Evolutionary conservation across 148 eudicot species (phyloP), one percentile per base, ranked within the genome.

Genomic region (Rheum nobile): DNA sequence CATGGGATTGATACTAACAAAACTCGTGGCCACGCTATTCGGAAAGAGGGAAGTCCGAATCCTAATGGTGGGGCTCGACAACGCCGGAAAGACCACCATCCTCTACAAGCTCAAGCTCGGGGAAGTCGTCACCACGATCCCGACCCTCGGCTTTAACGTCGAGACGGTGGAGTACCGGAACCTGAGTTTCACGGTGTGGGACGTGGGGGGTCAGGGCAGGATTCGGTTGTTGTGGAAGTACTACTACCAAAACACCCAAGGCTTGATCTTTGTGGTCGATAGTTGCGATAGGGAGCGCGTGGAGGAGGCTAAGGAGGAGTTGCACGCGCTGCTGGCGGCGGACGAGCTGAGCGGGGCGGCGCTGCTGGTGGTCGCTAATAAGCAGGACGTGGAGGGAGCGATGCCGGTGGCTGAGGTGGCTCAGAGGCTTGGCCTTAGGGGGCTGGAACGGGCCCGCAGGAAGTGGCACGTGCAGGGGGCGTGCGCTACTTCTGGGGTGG

Each of bases 381-480:
- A 65, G 11, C 70, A 65, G 24, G 70, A 65, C 11, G 70, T 65
- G 8, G 70, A 32, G 3, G 70, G 70, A 0, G 38, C 70, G 4
- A 65, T 65, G 41, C 39, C 22, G 9, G 39, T 32, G 9, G 41
- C 41, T 17, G 70, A 65, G 41, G 22, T 65, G 70, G 70, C 70
- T 3, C 37, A 34, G 41, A 65, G 21, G 70, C 70, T 65, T 1
- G 70, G 70, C 22, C 1, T 65, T 13, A 6, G 39, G 1, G 70
- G 39, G 22, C 2, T 65, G 70, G 67, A 57, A 3, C 67, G 67
- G 5, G 39, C 22, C 1, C 21, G 70, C 22, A 65, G 70, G 24
- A 65, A 65, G 70, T 65, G 70, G 70, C 70, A 65, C 70, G 70
- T 65, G 22, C 70, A 65, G 22, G 70, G 70, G 10, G 39, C 70